Evolutionary conservation across 192 early-diverging fungal species (phyloP).

Genomic region (Chytriomyces confervae): DNA sequence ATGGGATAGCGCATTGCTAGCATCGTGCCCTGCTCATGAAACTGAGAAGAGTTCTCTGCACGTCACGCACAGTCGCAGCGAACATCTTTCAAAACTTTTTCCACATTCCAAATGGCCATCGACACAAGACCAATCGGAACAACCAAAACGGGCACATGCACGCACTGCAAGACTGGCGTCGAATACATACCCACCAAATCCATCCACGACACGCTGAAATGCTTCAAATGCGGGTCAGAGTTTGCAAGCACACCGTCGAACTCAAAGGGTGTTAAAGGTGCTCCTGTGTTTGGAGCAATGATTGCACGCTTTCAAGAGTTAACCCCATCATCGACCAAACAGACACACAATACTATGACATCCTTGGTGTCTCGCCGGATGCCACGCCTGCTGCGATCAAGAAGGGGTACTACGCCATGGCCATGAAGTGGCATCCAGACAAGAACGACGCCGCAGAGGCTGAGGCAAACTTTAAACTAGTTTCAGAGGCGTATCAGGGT

Average conservation of each 20-base stretch:
- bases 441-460: constrained; percentile 77
- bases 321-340: neutral
- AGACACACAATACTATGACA: constrained; percentile 76
- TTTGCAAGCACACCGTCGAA: neutral
- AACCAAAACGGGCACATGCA: neutral
- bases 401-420: constrained; percentile 87
- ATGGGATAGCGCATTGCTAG: too few species aligned
- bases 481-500: constrained; percentile 95
- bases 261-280: too few species aligned
- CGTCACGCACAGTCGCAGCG: too few species aligned
- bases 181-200: neutral
- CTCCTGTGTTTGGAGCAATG: too few species aligned
- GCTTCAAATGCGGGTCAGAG: neutral
- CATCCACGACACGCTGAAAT: neutral
- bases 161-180: neutral
- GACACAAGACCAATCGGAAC: neutral
- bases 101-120: neutral
- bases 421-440: constrained; percentile 90
- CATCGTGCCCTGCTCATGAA: too few species aligned
- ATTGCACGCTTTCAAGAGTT: neutral
- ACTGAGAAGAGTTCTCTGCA: too few species aligned
- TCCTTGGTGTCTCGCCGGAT: constrained; percentile 73
- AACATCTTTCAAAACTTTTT: too few species aligned
- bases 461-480: constrained; percentile 89
- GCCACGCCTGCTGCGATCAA: constrained; percentile 89